These are phyloP conservation scores for Agapanthus africanus DNA, from an alignment of 106 monocot species.

Conservation along the genomic window DNA sequence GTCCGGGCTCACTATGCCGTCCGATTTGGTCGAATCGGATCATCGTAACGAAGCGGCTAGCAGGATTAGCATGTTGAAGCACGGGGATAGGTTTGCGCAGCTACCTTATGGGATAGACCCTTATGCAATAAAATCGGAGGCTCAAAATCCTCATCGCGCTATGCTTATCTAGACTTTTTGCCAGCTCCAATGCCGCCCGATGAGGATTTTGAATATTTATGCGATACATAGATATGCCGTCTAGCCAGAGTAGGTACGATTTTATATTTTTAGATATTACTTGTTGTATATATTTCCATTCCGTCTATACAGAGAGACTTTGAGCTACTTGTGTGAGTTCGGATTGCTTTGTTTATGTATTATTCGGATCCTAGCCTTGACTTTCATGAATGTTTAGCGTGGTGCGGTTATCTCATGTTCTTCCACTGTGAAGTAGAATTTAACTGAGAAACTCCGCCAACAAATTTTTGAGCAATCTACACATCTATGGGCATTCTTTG, in stretches of 20 bases:
- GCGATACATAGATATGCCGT: neutral
- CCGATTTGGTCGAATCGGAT: neutral
- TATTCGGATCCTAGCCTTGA: neutral
- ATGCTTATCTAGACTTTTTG: slow-evolving; percentile 4
- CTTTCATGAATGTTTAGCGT: neutral
- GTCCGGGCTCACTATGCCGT: slow-evolving; percentile 7
- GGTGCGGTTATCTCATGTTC: neutral
- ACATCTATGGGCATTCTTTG: neutral
- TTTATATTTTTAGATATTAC: neutral
- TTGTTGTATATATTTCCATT: neutral
- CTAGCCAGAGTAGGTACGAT: neutral
- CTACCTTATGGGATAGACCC: neutral
- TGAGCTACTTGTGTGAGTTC: neutral
- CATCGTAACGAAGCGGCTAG: neutral
- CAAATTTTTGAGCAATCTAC: too few species aligned
- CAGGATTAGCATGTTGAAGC: neutral
- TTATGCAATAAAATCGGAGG: slow-evolving; percentile 1
- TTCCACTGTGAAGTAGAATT: too few species aligned
- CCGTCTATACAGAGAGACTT: neutral
- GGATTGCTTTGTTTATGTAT: neutral
- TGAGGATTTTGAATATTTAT: neutral
- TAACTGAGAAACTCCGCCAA: too few species aligned
- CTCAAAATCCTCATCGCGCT: neutral
- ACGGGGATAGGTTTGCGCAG: neutral
- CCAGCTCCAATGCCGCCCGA: too few species aligned